phyloP scores from a whole-genome alignment of 345 rosid genomes.

The Brassica incana region DNA sequence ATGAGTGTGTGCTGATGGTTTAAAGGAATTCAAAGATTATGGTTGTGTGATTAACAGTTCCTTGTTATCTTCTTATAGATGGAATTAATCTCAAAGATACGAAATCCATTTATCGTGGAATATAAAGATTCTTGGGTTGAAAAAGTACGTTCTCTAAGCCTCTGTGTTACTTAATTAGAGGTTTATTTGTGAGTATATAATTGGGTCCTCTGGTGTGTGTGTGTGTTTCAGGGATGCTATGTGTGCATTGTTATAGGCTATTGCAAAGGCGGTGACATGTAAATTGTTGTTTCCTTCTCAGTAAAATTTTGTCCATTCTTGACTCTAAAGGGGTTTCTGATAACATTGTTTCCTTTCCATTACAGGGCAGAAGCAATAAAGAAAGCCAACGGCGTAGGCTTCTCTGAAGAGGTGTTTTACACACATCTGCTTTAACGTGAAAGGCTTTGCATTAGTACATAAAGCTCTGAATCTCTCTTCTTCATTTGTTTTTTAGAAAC shows the following conservation, averaged over 20 bases:
- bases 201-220: conserved; percentile 4
- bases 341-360: conserved; percentile 12
- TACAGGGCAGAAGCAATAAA: conserved; percentile 95
- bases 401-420: conserved; percentile 66
- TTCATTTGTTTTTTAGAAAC: conserved; percentile 58
- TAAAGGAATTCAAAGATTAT: background rate
- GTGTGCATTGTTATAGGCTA: conserved; percentile 96
- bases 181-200: background rate
- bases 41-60: conserved; percentile 9
- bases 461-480: conserved; percentile 7
- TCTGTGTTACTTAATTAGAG: background rate
- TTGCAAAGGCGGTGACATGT: conserved; percentile 99
- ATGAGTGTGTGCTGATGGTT: background rate
- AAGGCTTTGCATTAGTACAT: background rate
- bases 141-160: conserved; percentile 53
- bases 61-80: conserved; percentile 52
- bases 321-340: conserved; percentile 12
- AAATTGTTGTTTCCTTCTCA: conserved; percentile 42
- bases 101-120: conserved; percentile 91
- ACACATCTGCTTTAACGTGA: background rate
- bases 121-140: conserved; percentile 99
- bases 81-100: conserved; percentile 89
- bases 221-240: conserved; percentile 82
- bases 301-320: conserved; percentile 13
- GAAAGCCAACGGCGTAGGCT: conserved; percentile 75